These are phyloP conservation scores for Cairneyella variabilis DNA, from an alignment of 495 filamentous ascomycete species.

Conservation along the genomic window DNA sequence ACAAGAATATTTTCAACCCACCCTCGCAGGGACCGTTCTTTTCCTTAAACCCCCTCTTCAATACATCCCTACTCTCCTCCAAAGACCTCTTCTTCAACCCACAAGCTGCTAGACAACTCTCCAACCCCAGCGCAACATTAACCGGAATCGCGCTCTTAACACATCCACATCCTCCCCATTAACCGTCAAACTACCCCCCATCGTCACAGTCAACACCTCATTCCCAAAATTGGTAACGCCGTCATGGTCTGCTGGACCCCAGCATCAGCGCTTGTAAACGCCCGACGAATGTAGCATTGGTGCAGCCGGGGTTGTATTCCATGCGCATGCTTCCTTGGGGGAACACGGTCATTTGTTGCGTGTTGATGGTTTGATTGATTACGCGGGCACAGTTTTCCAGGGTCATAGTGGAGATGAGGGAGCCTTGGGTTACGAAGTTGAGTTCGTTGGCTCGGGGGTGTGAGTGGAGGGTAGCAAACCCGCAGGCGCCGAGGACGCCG, in stretches of 20 bases:
- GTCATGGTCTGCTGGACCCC: background rate
- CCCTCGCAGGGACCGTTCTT: no score
- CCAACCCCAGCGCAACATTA: background rate
- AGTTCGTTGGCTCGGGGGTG: background rate
- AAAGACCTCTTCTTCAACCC: background rate
- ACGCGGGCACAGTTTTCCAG: background rate
- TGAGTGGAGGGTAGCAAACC: background rate
- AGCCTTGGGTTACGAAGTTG: background rate
- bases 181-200: background rate
- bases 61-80: no score
- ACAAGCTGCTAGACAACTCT: background rate
- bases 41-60: no score
- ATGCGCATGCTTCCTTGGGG: background rate
- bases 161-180: background rate
- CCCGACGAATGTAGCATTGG: background rate
- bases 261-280: background rate
- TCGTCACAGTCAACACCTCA: background rate
- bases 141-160: background rate
- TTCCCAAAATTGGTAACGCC: background rate
- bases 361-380: background rate
- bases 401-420: background rate
- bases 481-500: background rate
- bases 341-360: background rate
- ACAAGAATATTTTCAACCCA: no score
- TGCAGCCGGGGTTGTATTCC: background rate